Evolutionary conservation across 352 stramenopile species (phyloP).

Genomic region (Phytophthora colocasiae): DNA sequence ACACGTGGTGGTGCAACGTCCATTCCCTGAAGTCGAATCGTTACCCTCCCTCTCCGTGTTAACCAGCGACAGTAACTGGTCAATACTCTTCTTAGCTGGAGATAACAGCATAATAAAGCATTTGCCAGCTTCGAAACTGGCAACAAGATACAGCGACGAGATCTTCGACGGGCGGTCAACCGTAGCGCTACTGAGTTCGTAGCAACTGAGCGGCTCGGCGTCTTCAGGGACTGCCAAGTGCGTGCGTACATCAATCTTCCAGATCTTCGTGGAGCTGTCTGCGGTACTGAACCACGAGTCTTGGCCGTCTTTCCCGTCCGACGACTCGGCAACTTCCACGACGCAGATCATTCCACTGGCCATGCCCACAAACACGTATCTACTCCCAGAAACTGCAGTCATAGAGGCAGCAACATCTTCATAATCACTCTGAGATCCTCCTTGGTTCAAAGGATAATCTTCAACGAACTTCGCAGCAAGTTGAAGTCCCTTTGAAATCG

Average conservation of each 20-base stretch:
- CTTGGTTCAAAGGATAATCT: constrained; percentile 71
- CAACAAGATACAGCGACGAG: constrained; percentile 60
- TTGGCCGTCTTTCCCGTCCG: constrained; percentile 2
- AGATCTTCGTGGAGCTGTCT: constrained; percentile 49
- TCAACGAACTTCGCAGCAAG: constrained; percentile 49
- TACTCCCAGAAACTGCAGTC: constrained; percentile 55
- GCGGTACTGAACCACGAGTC: constrained; percentile 44
- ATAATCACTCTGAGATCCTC: constrained; percentile 45
- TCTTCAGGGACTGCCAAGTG: constrained; percentile 47
- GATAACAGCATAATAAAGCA: constrained; percentile 85
- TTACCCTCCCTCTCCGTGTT: constrained; percentile 59
- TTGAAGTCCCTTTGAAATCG: constrained; percentile 28
- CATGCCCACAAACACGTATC: constrained; percentile 80
- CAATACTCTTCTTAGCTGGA: constrained; percentile 61
- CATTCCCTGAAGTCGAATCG: constrained; percentile 23
- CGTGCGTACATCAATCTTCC: constrained; percentile 82
- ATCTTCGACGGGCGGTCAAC: constrained; percentile 36
- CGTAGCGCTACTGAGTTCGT: constrained; percentile 59
- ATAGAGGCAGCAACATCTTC: constrained; percentile 59
- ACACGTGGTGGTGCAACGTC: constrained; percentile 54
- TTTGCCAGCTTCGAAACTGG: constrained; percentile 78
- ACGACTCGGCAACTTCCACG: constrained; percentile 48
- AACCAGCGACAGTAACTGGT: constrained; percentile 79
- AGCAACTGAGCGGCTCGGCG: constrained; percentile 48
- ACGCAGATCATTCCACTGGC: constrained; percentile 75